These are phyloP conservation scores for Bacidia rubella DNA, from an alignment of 495 filamentous ascomycete genomes.

Conservation along the genomic window DNA sequence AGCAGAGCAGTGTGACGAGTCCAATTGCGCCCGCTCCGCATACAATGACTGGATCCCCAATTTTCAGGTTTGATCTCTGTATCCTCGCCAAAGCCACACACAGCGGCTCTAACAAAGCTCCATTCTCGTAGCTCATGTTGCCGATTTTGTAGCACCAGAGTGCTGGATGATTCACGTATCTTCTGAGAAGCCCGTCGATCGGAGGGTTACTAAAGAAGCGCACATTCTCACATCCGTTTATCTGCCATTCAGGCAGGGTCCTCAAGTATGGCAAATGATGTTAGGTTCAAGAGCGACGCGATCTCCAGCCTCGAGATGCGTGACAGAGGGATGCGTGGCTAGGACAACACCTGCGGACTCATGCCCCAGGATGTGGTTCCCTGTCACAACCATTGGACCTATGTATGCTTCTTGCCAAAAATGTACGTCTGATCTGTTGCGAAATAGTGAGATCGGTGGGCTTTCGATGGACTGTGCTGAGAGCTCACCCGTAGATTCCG, in stretches of 20 bases:
- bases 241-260: slow-evolving; percentile 76
- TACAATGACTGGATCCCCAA: slow-evolving; percentile 73
- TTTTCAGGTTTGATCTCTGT: slow-evolving; percentile 58
- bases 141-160: slow-evolving; percentile 89
- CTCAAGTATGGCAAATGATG: slow-evolving; percentile 75
- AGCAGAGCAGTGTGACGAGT: slow-evolving; percentile 69
- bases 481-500: slow-evolving; percentile 74
- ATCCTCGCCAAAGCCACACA: slow-evolving; percentile 75
- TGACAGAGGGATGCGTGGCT: slow-evolving; percentile 68
- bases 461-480: slow-evolving; percentile 1
- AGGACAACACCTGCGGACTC: slow-evolving; percentile 79
- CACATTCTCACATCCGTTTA: slow-evolving; percentile 87
- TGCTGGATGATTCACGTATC: slow-evolving; percentile 87
- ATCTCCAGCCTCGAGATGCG: slow-evolving; percentile 60
- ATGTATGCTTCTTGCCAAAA: slow-evolving; percentile 94
- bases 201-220: slow-evolving; percentile 81
- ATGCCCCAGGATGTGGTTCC: slow-evolving; percentile 81
- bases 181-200: slow-evolving; percentile 71
- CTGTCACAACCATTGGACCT: slow-evolving; percentile 82
- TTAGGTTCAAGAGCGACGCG: slow-evolving; percentile 85
- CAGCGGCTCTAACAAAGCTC: slow-evolving; percentile 75
- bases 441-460: not conserved
- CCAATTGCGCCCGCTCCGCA: slow-evolving; percentile 89
- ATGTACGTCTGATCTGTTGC: slow-evolving; percentile 77
- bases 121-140: slow-evolving; percentile 77